A percentile compares a stretch with the other conserved stretches of the same genome.
Evolutionary conservation across 1,284 basidiomycete genomes (phyloP).

Genomic region (Ceratobasidium papillatum): DNA sequence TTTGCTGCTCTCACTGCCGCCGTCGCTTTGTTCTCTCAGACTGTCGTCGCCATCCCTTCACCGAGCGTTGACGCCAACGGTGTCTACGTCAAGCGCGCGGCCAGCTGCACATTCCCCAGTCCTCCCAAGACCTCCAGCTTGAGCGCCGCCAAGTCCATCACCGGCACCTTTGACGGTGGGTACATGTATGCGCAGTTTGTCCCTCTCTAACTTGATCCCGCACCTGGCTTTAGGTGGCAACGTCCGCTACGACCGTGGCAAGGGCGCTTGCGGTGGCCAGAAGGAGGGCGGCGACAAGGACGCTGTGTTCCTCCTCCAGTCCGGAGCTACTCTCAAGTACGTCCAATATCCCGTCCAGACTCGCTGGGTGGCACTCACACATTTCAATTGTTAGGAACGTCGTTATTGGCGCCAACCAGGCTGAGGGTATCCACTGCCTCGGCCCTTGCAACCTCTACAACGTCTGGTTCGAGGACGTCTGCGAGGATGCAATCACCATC

Average conservation of each 20-base stretch:
- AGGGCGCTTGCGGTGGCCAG: slow-evolving; percentile 42
- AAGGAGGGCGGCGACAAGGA: slow-evolving; percentile 41
- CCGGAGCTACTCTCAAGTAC: slow-evolving; percentile 52
- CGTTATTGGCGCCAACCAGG: slow-evolving; percentile 56
- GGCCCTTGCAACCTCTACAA: slow-evolving; percentile 56
- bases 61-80: slow-evolving; percentile 36
- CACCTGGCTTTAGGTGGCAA: not conserved
- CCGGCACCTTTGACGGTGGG: slow-evolving; percentile 46
- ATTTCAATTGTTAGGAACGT: slow-evolving; percentile 47
- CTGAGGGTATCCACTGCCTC: slow-evolving; percentile 57
- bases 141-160: slow-evolving; percentile 53
- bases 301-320: slow-evolving; percentile 47
- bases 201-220: not conserved
- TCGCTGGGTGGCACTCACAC: too few species aligned
- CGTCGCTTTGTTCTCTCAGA: slow-evolving; percentile 35
- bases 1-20: slow-evolving; percentile 35
- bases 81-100: slow-evolving; percentile 34
- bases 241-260: slow-evolving; percentile 38
- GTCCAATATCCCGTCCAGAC: not conserved
- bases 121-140: slow-evolving; percentile 54
- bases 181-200: slow-evolving; percentile 1
- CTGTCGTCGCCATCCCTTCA: slow-evolving; percentile 32
- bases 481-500: slow-evolving; percentile 55
- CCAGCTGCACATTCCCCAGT: slow-evolving; percentile 52
- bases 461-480: slow-evolving; percentile 58